A percentile compares a stretch with the other conserved stretches of the same genome.
phyloP scores from a whole-genome alignment of 1,284 basidiomycete species.

The Trichosporon inkin region DNA sequence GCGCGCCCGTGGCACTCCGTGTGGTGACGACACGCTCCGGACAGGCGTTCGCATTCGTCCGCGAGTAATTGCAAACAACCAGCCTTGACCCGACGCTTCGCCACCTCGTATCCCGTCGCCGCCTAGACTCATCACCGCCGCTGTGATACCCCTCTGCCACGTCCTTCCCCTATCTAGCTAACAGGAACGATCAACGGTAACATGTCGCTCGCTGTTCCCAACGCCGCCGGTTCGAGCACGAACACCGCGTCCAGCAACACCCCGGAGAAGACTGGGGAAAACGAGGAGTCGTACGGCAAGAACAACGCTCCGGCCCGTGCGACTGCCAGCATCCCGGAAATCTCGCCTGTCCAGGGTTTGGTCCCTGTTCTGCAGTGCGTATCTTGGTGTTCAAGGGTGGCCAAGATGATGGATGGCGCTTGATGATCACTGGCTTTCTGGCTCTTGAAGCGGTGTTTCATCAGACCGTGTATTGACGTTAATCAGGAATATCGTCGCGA shows the following conservation, averaged over 20 bases:
- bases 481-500: conserved; percentile 89
- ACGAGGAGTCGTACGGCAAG: conserved; percentile 21
- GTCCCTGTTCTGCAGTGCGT: conserved; percentile 81
- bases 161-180: not conserved
- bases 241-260: not conserved
- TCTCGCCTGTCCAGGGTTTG: conserved; percentile 89
- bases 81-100: not conserved
- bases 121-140: not conserved
- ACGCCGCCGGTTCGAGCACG: conserved; percentile 8
- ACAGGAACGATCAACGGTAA: not conserved
- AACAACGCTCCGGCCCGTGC: conserved; percentile 18
- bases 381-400: conserved; percentile 13
- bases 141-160: not conserved
- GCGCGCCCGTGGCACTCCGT: conserved; percentile 1
- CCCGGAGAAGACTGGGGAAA: conserved; percentile 10
- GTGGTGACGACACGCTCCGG: conserved; percentile 5
- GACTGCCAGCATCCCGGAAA: conserved; percentile 55
- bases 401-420: not conserved
- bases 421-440: not conserved
- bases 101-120: not conserved
- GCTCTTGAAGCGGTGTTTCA: not conserved
- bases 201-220: conserved; percentile 33
- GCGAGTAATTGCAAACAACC: conserved; percentile 10
- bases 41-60: conserved; percentile 3
- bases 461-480: not conserved